Conservation (phyloP, 2,329 filamentous ascomycete species). For the Aureobasidium zeae region DNA sequence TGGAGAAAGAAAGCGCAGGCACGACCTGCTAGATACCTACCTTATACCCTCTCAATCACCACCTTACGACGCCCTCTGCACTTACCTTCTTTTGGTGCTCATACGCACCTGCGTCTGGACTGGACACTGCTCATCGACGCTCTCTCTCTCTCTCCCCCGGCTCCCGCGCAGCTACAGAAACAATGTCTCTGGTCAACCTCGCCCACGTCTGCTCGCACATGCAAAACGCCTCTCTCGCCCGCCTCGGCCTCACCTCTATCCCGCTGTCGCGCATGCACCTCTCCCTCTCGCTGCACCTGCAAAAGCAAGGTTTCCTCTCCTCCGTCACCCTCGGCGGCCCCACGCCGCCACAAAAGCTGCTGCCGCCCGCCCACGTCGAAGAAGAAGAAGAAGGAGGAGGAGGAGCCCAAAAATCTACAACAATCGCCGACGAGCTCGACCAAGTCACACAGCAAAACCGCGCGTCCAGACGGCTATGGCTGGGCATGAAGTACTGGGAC, state of each 20-base stretch:
- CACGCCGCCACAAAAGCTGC: conserved; percentile 34
- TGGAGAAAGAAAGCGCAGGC: too few relatives aligned
- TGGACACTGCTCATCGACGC: too few relatives aligned
- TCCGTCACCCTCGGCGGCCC: conserved; percentile 66
- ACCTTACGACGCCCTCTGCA: too few relatives aligned
- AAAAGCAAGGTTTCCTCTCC: conserved; percentile 73
- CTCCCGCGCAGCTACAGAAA: too few relatives aligned
- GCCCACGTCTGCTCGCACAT: conserved; percentile 80
- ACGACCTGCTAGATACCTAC: too few relatives aligned
- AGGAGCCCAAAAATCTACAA: neutral
- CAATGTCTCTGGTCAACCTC: conserved; percentile 66
- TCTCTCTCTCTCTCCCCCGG: too few relatives aligned
- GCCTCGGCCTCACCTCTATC: conserved; percentile 74
- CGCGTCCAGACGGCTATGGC: conserved; percentile 67
- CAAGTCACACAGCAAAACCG: conserved; percentile 48
- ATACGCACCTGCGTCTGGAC: too few relatives aligned
- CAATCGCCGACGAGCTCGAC: conserved; percentile 18
- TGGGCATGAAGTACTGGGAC: conserved; percentile 84
- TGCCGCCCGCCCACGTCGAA: conserved; percentile 20
- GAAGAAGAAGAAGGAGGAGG: too few relatives aligned
- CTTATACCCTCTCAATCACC: too few relatives aligned
- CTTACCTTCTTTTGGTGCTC: too few relatives aligned
- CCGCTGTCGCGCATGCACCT: conserved; percentile 75
- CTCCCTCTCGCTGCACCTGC: conserved; percentile 62
- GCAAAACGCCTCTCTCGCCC: conserved; percentile 78